These are phyloP conservation scores for Sporothrix luriei DNA, from an alignment of 2,329 filamentous ascomycete species.

Conservation along the genomic window DNA sequence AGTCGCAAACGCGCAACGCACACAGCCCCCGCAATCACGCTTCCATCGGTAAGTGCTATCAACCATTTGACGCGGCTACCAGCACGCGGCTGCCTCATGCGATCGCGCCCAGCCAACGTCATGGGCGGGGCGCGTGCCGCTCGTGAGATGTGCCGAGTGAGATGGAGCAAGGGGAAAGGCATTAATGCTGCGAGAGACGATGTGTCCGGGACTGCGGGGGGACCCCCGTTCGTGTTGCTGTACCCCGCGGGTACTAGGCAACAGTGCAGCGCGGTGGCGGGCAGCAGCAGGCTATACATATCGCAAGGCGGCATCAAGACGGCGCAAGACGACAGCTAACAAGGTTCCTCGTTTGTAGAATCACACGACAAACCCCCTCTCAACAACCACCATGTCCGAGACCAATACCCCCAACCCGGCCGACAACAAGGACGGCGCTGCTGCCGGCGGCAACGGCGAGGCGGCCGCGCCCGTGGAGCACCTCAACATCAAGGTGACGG, in stretches of 20 bases:
- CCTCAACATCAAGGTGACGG: conserved; percentile 98
- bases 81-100: background rate
- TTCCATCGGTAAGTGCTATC: background rate
- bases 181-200: no score
- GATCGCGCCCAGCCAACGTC: background rate
- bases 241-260: no score
- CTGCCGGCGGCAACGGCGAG: conserved; percentile 45
- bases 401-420: conserved; percentile 44
- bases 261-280: no score
- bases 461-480: conserved; percentile 63
- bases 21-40: background rate
- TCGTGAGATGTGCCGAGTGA: no score
- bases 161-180: no score
- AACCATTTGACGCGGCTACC: background rate
- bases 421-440: conserved; percentile 30
- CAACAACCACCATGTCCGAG: conserved; percentile 48
- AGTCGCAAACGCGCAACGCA: background rate
- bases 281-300: no score
- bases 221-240: no score
- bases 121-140: background rate
- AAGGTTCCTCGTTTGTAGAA: no score
- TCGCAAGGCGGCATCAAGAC: background rate
- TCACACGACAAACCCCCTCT: background rate
- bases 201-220: no score
- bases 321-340: background rate